These are phyloP conservation scores for Trichoderma lentiforme DNA, from an alignment of 2,329 filamentous ascomycete genomes.

Conservation along the genomic window DNA sequence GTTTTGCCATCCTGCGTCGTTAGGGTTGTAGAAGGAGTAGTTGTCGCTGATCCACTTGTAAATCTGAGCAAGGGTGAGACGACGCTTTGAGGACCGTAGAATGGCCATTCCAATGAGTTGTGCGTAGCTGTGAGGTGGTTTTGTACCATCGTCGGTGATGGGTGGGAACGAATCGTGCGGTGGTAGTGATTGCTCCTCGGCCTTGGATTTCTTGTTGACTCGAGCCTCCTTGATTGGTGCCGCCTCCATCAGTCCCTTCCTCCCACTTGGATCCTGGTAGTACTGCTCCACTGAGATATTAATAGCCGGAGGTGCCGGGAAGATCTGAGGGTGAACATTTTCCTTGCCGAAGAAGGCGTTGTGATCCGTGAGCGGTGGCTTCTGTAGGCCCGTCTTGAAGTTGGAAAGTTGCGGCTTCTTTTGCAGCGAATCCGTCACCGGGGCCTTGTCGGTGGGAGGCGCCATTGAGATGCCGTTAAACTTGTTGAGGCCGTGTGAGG, in stretches of 20 bases:
- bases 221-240: conserved; percentile 68
- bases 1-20: conserved; percentile 95
- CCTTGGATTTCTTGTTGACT: conserved; percentile 64
- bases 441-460: conserved; percentile 54
- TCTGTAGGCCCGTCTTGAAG: conserved; percentile 56
- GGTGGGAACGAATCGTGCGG: conserved; percentile 75
- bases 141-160: conserved; percentile 80
- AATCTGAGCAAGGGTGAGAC: conserved; percentile 87
- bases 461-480: conserved; percentile 67
- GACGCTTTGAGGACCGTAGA: conserved; percentile 75
- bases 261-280: conserved; percentile 51
- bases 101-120: conserved; percentile 97
- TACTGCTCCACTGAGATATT: conserved; percentile 51
- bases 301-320: conserved; percentile 45
- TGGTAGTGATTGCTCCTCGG: conserved; percentile 57
- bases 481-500: conserved; percentile 48
- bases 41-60: conserved; percentile 99
- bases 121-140: conserved; percentile 91
- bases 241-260: conserved; percentile 68
- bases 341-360: conserved; percentile 52
- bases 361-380: conserved; percentile 39
- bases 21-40: conserved; percentile 79
- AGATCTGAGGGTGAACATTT: conserved; percentile 52
- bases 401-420: conserved; percentile 63
- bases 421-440: conserved; percentile 63